Conservation (phyloP, 495 filamentous ascomycete species). For the Talaromyces trachyspermus region DNA sequence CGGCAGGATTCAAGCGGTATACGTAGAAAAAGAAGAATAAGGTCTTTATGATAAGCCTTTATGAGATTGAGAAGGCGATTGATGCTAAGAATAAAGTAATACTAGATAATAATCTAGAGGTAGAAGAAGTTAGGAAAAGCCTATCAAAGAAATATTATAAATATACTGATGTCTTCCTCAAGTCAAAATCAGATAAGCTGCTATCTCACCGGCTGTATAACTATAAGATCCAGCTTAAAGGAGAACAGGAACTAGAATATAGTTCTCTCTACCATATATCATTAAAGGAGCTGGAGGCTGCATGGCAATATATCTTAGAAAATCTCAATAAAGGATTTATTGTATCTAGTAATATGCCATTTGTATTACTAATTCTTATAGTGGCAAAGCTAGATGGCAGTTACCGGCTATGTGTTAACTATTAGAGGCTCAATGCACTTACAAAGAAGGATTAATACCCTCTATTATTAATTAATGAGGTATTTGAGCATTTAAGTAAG, state of each 20-base stretch:
- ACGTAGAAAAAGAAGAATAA: not conserved
- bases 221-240: conserved; percentile 10
- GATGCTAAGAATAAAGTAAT: not conserved
- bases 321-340: conserved; percentile 19
- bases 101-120: not conserved
- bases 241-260: not conserved
- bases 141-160: conserved; percentile 5
- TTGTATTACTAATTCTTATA: conserved; percentile 27
- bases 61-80: conserved; percentile 2
- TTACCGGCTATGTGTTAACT: conserved; percentile 39
- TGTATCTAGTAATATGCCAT: conserved; percentile 9
- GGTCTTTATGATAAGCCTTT: not conserved
- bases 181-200: conserved; percentile 2
- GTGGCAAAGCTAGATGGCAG: conserved; percentile 22
- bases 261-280: conserved; percentile 22
- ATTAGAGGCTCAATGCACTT: conserved; percentile 31
- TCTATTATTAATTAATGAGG: conserved; percentile 39
- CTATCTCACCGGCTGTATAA: conserved; percentile 7
- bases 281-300: conserved; percentile 14
- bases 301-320: conserved; percentile 12
- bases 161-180: not conserved
- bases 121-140: not conserved
- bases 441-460: conserved; percentile 38
- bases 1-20: not conserved
- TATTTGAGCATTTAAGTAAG: conserved; percentile 18